Conservation (phyloP, 2,329 filamentous ascomycete genomes). For the Didymellaceae sp. region DNA sequence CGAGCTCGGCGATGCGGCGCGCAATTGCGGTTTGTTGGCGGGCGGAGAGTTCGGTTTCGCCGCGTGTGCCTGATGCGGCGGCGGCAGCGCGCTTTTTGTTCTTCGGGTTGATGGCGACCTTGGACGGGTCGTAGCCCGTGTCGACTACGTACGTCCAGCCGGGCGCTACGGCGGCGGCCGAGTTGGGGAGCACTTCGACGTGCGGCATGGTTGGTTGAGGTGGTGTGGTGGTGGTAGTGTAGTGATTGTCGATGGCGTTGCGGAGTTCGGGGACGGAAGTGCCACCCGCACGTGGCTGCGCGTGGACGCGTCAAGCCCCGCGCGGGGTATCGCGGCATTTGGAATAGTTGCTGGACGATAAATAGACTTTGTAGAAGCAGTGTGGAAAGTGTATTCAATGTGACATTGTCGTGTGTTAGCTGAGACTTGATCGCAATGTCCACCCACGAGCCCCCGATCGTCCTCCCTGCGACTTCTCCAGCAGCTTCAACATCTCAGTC, state of each 20-base stretch:
- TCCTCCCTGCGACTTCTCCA: conserved; percentile 46
- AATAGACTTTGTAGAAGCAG: too few species aligned
- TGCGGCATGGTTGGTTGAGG: conserved; percentile 67
- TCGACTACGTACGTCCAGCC: conserved; percentile 95
- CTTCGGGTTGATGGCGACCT: conserved; percentile 59
- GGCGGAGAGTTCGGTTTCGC: conserved; percentile 70
- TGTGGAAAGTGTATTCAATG: too few species aligned
- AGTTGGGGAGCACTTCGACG: conserved; percentile 79
- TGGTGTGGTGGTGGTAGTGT: background rate
- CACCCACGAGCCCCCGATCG: conserved; percentile 41
- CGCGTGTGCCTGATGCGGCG: conserved; percentile 41
- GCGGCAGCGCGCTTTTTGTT: conserved; percentile 70
- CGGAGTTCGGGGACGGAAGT: conserved; percentile 10
- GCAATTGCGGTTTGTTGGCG: conserved; percentile 81
- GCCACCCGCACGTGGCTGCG: conserved; percentile 14
- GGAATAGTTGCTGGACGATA: conserved; percentile 11
- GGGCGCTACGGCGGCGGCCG: conserved; percentile 73
- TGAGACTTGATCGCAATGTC: conserved; percentile 1
- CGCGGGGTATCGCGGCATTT: conserved; percentile 17
- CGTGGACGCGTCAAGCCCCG: conserved; percentile 1
- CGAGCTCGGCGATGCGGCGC: conserved; percentile 81
- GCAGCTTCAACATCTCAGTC: conserved; percentile 45
- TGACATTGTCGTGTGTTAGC: too few species aligned
- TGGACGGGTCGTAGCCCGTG: conserved; percentile 65
- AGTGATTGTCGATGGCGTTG: background rate